A percentile compares a stretch with the other conserved stretches of the same genome.
Evolutionary conservation across 495 filamentous ascomycete genomes (phyloP).

Genomic region (Arthonia radiata): DNA sequence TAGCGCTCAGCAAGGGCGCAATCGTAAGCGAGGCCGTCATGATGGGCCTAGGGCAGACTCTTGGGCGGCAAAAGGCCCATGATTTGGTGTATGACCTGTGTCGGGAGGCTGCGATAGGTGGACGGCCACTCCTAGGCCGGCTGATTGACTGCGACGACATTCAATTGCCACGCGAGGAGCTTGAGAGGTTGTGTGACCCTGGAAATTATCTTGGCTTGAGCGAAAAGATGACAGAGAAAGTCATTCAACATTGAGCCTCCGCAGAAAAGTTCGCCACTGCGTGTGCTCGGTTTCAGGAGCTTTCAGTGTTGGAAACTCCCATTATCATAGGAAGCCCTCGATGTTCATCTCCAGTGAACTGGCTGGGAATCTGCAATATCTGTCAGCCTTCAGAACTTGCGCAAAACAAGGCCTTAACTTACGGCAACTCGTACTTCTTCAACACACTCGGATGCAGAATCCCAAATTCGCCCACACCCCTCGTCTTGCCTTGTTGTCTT

Average conservation of each 20-base stretch:
- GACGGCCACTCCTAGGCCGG: conserved; percentile 5
- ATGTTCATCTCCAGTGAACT: conserved; percentile 91
- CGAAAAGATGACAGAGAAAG: conserved; percentile 7
- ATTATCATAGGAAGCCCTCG: conserved; percentile 73
- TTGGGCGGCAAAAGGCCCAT: conserved; percentile 7
- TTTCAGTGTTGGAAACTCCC: too few relatives aligned
- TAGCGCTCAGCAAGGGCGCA: conserved; percentile 5
- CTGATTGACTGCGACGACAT: conserved; percentile 5
- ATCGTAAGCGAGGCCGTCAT: conserved; percentile 9
- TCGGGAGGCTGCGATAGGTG: conserved; percentile 3
- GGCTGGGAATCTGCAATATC: conserved; percentile 47
- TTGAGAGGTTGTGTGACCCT: conserved; percentile 7
- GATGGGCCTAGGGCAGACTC: conserved; percentile 9
- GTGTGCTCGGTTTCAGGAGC: too few relatives aligned
- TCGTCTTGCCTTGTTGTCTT: conserved; percentile 40
- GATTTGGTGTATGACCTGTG: conserved; percentile 9
- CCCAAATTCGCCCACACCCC: conserved; percentile 65
- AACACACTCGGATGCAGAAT: conserved; percentile 81
- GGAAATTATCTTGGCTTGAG: conserved; percentile 7
- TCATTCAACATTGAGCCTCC: too few relatives aligned
- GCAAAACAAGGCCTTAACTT: conserved; percentile 8
- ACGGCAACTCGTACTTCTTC: conserved; percentile 81
- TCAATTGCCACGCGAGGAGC: conserved; percentile 5
- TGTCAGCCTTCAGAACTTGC: conserved; percentile 6
- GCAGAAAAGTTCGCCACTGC: too few relatives aligned